phyloP scores from a whole-genome alignment of 148 eudicot genomes.

The Nepenthes mirabilis region DNA sequence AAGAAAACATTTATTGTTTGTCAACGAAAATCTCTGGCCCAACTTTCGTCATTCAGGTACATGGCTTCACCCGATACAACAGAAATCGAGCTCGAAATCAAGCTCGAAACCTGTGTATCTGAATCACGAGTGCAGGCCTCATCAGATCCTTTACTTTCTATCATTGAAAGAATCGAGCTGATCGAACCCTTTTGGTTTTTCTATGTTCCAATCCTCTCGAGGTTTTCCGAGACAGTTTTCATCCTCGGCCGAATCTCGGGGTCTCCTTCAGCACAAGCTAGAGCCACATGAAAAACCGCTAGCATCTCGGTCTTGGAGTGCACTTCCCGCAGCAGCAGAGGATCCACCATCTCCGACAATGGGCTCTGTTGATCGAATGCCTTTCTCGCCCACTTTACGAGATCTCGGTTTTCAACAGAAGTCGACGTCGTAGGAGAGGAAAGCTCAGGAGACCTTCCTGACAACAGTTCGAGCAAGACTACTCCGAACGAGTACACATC shows the following conservation, averaged over 20 bases:
- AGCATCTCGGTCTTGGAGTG: slow-evolving; percentile 83
- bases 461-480: slow-evolving; percentile 59
- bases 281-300: slow-evolving; percentile 66
- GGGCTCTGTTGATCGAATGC: slow-evolving; percentile 78
- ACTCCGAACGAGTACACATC: slow-evolving; percentile 90
- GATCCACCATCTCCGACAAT: slow-evolving; percentile 81
- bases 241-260: slow-evolving; percentile 86
- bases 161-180: too few species aligned
- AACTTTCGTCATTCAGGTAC: too few species aligned
- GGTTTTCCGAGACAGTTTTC: slow-evolving; percentile 76
- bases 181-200: background rate
- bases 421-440: slow-evolving; percentile 61
- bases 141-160: too few species aligned
- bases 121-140: too few species aligned
- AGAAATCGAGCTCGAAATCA: too few species aligned
- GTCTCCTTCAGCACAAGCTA: slow-evolving; percentile 78
- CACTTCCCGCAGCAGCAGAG: slow-evolving; percentile 68
- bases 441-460: slow-evolving; percentile 72
- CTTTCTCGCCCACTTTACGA: slow-evolving; percentile 84
- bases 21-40: too few species aligned
- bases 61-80: too few species aligned
- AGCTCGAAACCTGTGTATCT: too few species aligned
- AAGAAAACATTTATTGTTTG: too few species aligned
- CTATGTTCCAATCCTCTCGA: slow-evolving; percentile 55
- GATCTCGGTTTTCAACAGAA: slow-evolving; percentile 49